Evolutionary conservation across 768 basidiomycete genomes (phyloP), one percentile per base, ranked within the genome.

Genomic region (Porphyrellus cyaneotinctus): DNA sequence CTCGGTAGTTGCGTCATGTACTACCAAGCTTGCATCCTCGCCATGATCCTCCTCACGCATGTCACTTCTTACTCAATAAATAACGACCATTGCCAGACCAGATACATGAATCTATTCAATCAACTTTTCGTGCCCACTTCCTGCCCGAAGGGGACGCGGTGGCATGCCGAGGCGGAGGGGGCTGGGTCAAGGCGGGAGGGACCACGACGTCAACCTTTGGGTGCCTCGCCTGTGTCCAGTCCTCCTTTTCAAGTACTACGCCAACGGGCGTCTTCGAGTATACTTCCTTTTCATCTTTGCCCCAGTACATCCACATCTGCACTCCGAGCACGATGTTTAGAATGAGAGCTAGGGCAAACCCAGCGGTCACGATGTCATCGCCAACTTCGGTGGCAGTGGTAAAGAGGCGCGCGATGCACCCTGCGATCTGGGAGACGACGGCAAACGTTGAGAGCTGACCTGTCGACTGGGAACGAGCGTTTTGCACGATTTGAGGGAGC

Each of bases 381-480:
- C 85, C 82, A 51, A 97, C 86, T 68, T 98, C 95, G 30, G 87
- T 87, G 11, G 85, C 79, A 13, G 93, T 97, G 8, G 97, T 99
- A 76, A 94, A 98, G 15, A 98, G 74, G 41, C 97, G 78, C 0
- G 95, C 97, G 33, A 92, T 74, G 69, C 94, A 97, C 22, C 97
- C 95, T 1, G 77, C 78, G 35, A 98, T 80, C 58, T 95, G 92
- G 46, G 91, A 80, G 62, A 91, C 72, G 33, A 98, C 91, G 23
- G 94, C 93, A 64, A 99, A 91, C 0, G 92, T 83, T 12, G 92
- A 95, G 37, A 99, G 87, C 64, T 97, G 93, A 12, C 97, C 97
- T 0, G 97, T 98, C 8, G 87, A 90, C 44, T 77, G 71, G 6
- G 82, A 75, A 41, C 80, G 80, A 51, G 81, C 68, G 75, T 97